Base-by-base conservation (phyloP, 2,329 filamentous ascomycete species). In the Sphaerulina vaccinii region DNA sequence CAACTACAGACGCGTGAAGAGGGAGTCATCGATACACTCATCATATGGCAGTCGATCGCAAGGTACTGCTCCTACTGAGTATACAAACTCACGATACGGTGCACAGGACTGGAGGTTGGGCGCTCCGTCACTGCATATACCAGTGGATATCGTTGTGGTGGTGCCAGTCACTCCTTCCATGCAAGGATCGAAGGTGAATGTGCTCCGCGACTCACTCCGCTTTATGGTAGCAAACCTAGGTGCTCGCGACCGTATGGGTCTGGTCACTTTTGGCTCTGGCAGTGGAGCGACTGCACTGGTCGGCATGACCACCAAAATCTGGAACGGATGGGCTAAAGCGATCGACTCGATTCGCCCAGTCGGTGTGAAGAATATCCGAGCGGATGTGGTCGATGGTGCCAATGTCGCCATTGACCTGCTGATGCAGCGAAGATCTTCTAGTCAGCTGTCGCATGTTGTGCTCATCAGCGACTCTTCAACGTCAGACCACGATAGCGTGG, bases 371-470 rank as follows among this genome's bases (percentile, higher is more conserved):
- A 97, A 90, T 68, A 84, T 96, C 65, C 87, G 93, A 10, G 92
- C 92, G 1, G 93, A 99, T 73, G 91, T 97, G 11, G 92, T 99
- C 2, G 93, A 99, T 68, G 93, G 93, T 22, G 93, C 92, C 27
- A 99, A 97, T 64, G 90, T 96, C 44, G 93, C 93, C 41, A 97
- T 99, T 93, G 93, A 99, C 69, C 75, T 99, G 49, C 79, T 99
- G 52, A 99, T 99, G 93, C 91, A 96, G 73, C 85, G 93, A 63
- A 96, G 95, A 73, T 89, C 91, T 62, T 92, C 87, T 71, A 99
- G 97, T 67, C 90, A 93, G 0, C 86, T 99, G 47, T 92, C 93
- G 1, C 92, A 90, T 9, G 97, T 99, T 62, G 82, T 99, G 71
- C 79, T 99, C 58, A 97, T 99, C 70, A 97, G 93, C 74, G 93